Base-by-base conservation (phyloP, 2,329 filamentous ascomycete genomes). In the Nakataea oryzae region DNA sequence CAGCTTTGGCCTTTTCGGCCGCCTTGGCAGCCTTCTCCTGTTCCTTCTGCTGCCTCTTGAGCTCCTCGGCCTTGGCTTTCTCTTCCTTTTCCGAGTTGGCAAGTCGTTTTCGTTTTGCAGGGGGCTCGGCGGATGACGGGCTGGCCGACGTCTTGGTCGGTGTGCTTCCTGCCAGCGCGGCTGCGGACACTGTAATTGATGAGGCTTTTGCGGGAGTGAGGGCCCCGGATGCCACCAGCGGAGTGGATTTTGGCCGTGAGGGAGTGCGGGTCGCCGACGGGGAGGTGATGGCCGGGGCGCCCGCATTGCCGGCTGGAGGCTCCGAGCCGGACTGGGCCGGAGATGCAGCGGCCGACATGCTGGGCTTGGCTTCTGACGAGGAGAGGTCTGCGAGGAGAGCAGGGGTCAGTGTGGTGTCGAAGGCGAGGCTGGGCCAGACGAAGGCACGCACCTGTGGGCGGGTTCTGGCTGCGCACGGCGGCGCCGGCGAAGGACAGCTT, bases 51-150 rank as follows among this genome's bases (percentile, higher is more conserved):
- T 72, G 71, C 29, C 69, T 67, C 41, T 65, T n/a, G 62, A 29
- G 27, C 12, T 56, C 54, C 24, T 56, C 65, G 1, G 66, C 68
- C 34, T 70, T 73, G 17, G 73, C 70, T 41, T 68, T 66, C 32
- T 71, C 71, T 58, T 71, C 66, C 55, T 74, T 78, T 64, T 79
- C 77, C 17, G 71, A 73, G 0, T 72, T 64, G 2, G 76, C 81
- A 24, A 78, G 69, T 9, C 74, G 74, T 65, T 79, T 80, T 60
- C 81, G 83, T 66, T 81, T 83, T 29, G 73, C 67, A 2, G 73
- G 66, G 3, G 71, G 69, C 32, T 71, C 71, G 61, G 63, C 65
- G 14, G 34, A n/a, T 1, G 58, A 28, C 14, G 58, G 34, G 21
- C n/a, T 12, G 17, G 58, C 41, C 8, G 11, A n/a, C 3, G 41